Percentiles rank a stretch among this genome's conserved stretches.
phyloP scores from a whole-genome alignment of 1,139 yeast species.

The Taphrina sp. region DNA sequence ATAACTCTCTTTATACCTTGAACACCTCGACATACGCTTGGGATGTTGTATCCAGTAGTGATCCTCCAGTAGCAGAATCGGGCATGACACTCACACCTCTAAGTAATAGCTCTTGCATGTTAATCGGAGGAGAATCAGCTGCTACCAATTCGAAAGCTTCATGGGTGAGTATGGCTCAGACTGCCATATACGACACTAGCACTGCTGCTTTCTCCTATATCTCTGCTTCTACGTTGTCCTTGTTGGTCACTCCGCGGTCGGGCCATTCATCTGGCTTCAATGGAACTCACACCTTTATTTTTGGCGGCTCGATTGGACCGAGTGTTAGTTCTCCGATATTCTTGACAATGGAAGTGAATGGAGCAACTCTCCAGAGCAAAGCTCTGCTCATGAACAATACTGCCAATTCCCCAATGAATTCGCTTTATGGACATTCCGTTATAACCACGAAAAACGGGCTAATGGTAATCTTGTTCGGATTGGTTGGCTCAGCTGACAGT shows the following conservation, averaged over 20 bases:
- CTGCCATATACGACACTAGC: conserved; percentile 2
- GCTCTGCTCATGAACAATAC: conserved; percentile 1
- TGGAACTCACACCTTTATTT: conserved; percentile 23
- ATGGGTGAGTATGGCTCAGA: conserved; percentile 29
- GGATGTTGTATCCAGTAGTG: conserved; percentile 3
- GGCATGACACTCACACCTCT: conserved; percentile 23
- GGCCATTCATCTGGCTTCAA: conserved; percentile 26
- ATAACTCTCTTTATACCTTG: conserved; percentile 12
- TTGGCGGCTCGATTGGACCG: conserved; percentile 15
- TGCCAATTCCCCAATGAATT: conserved; percentile 5
- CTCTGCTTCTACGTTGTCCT: conserved; percentile 1
- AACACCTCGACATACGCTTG: conserved; percentile 1
- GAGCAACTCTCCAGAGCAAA: neutral
- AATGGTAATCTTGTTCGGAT: conserved; percentile 27
- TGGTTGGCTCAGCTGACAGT: conserved; percentile 10
- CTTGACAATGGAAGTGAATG: conserved; percentile 3
- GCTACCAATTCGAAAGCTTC: conserved; percentile 13
- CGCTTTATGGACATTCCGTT: conserved; percentile 23
- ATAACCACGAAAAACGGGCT: conserved; percentile 22
- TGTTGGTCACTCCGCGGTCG: conserved; percentile 8
- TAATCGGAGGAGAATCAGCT: conserved; percentile 25
- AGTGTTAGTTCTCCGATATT: conserved; percentile 9
- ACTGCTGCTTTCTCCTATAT: conserved; percentile 19
- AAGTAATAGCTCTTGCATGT: neutral
- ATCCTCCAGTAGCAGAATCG: conserved; percentile 28